Evolutionary conservation across 2,329 filamentous ascomycete genomes (phyloP).

Genomic region (Pleomassaria siparia): DNA sequence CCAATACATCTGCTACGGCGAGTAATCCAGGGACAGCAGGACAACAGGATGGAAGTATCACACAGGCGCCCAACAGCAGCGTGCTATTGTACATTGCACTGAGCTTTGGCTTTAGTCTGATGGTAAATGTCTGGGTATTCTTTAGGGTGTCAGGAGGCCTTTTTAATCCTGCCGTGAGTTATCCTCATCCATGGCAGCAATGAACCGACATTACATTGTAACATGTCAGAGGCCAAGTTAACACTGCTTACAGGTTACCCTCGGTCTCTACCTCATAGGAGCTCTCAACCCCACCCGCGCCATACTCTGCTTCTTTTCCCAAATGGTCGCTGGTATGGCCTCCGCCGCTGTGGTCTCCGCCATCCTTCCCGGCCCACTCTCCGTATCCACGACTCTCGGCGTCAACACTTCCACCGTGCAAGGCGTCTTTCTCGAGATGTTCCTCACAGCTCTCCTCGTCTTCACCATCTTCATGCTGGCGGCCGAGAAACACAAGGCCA

Average conservation of each 20-base stretch:
- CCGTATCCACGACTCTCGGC: slow-evolving; percentile 41
- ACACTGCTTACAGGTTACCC: slow-evolving; percentile 29
- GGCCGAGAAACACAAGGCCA: slow-evolving; percentile 72
- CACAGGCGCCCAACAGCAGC: slow-evolving; percentile 35
- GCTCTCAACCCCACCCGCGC: slow-evolving; percentile 29
- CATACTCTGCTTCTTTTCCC: slow-evolving; percentile 34
- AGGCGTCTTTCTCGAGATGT: slow-evolving; percentile 45
- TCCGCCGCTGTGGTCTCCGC: slow-evolving; percentile 37
- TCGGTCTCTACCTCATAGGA: slow-evolving; percentile 40
- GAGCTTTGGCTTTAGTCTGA: slow-evolving; percentile 41
- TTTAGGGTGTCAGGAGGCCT: slow-evolving; percentile 42
- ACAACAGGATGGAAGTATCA: slow-evolving; percentile 25
- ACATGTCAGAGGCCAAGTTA: not conserved
- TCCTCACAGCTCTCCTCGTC: slow-evolving; percentile 42
- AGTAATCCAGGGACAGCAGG: slow-evolving; percentile 23
- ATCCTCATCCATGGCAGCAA: too few relatives aligned
- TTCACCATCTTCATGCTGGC: slow-evolving; percentile 62
- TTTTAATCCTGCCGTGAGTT: slow-evolving; percentile 45
- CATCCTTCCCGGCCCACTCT: slow-evolving; percentile 38
- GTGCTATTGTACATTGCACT: slow-evolving; percentile 41
- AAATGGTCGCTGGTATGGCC: slow-evolving; percentile 42
- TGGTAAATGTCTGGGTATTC: slow-evolving; percentile 46
- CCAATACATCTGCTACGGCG: slow-evolving; percentile 33
- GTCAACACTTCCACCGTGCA: slow-evolving; percentile 28
- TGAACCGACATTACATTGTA: not conserved